Conservation (phyloP, 1,284 basidiomycete genomes). For the Chalciporus piperatoides region DNA sequence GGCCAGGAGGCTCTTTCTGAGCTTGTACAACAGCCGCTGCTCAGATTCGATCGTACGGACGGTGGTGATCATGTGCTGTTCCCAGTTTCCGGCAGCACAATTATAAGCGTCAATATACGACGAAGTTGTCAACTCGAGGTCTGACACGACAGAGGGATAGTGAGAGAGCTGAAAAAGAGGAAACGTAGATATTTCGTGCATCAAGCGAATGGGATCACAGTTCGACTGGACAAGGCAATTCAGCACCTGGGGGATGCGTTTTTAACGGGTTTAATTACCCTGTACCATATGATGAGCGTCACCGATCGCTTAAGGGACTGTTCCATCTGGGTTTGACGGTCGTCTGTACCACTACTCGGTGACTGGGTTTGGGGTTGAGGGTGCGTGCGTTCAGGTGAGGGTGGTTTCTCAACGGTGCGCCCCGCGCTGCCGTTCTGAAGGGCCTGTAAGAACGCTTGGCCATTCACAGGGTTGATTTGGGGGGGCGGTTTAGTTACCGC, state of each 20-base stretch:
- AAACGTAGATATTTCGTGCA: conserved; percentile 57
- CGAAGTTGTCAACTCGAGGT: conserved; percentile 46
- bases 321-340: conserved; percentile 31
- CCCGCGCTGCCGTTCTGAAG: conserved; percentile 1
- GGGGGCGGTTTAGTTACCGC: conserved; percentile 18
- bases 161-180: conserved; percentile 59
- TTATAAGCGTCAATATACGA: conserved; percentile 63
- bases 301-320: conserved; percentile 41
- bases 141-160: conserved; percentile 46
- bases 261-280: conserved; percentile 35
- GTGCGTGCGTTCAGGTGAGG: conserved; percentile 14
- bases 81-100: conserved; percentile 53
- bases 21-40: conserved; percentile 54
- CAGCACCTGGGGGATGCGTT: conserved; percentile 2
- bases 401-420: conserved; percentile 9
- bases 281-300: conserved; percentile 66
- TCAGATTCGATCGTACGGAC: conserved; percentile 42
- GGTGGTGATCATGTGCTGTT: conserved; percentile 44
- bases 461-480: conserved; percentile 2
- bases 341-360: conserved; percentile 6
- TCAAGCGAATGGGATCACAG: conserved; percentile 57
- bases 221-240: conserved; percentile 40
- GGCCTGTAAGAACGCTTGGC: conserved; percentile 10
- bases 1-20: conserved; percentile 53
- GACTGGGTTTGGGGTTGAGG: background rate